Evolutionary conservation across 352 stramenopile genomes (phyloP), one percentile per base, ranked within the genome.

Genomic region (Globisporangium polare): DNA sequence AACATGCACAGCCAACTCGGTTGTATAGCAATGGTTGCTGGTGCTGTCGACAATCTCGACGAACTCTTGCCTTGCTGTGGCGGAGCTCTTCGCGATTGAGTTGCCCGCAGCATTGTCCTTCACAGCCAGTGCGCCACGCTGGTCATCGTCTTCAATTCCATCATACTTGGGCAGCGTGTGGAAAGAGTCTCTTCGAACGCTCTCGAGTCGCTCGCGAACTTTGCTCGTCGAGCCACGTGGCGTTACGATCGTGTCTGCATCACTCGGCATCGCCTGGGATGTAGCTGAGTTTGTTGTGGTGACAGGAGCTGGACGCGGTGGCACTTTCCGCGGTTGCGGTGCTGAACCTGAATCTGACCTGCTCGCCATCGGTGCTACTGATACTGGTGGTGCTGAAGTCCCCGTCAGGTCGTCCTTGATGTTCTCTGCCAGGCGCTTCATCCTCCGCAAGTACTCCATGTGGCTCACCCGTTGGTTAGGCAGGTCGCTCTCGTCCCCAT

Each of bases 371-470:
- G 29, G 13, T 22, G n/a, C 27, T n/a, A n/a, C 26, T 41, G 37
- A 5, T 27, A 43, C 20, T 15, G 12, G 22, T 3, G 31, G 31
- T 8, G 53, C 2, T 0, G n/a, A 6, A 8, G 31, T 24, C 22
- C 67, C 72, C 45, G 63, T 63, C 3, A 90, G 53, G 51, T 89
- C 81, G 22, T 86, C 70, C 15, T 82, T 80, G 33, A 90, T 90
- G 31, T 58, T 88, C 45, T 90, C 77, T 13, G 77, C 77, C 2
- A 90, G 62, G 41, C 77, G 73, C 51, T 81, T 88, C 82, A 91
- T 88, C 33, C 74, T 67, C 22, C 78, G 72, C 53, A 91, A 55
- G 55, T 89, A 91, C 51, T 85, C 79, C 77, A 91, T 75, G 62
- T 91, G 81, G 52, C 77, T 73, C 22, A 88, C 69, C 3, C 81